These are phyloP conservation scores for Wickerhamiella infanticola DNA, from an alignment of 1,139 yeast genomes.

Conservation along the genomic window DNA sequence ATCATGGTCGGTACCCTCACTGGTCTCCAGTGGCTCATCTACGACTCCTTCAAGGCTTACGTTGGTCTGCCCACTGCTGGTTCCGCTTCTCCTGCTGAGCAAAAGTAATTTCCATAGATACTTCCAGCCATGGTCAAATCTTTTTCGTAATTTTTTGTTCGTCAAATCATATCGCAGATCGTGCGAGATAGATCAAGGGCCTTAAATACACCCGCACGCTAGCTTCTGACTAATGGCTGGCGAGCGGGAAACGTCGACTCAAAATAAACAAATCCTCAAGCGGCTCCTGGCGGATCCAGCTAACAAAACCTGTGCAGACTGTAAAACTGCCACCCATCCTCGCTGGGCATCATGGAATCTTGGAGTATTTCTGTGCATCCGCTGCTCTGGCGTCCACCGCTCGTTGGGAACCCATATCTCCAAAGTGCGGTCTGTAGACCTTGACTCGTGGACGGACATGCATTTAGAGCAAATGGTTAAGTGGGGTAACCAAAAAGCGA, in stretches of 20 bases:
- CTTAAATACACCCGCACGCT: no score
- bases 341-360: constrained; percentile 97
- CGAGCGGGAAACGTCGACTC: constrained; percentile 14
- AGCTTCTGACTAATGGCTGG: constrained; percentile 2
- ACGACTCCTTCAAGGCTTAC: constrained; percentile 83
- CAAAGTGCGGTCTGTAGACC: constrained; percentile 52
- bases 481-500: constrained; percentile 79
- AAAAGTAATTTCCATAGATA: neutral
- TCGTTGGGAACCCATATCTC: constrained; percentile 86
- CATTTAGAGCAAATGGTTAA: constrained; percentile 68
- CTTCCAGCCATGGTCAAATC: no score
- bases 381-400: constrained; percentile 89
- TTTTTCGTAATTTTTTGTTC: no score
- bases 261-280: constrained; percentile 52
- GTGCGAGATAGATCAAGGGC: no score
- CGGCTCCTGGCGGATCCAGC: constrained; percentile 59
- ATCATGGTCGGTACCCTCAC: constrained; percentile 91
- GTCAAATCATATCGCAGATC: no score
- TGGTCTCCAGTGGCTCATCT: constrained; percentile 90
- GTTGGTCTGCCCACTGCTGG: constrained; percentile 90
- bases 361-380: constrained; percentile 81
- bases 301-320: constrained; percentile 77
- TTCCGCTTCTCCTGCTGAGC: constrained; percentile 6
- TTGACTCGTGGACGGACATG: constrained; percentile 94
- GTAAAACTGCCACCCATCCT: constrained; percentile 79